Evolutionary conservation across 805 yeast species (phyloP).

Genomic region (Yamadazyma philogaea): DNA sequence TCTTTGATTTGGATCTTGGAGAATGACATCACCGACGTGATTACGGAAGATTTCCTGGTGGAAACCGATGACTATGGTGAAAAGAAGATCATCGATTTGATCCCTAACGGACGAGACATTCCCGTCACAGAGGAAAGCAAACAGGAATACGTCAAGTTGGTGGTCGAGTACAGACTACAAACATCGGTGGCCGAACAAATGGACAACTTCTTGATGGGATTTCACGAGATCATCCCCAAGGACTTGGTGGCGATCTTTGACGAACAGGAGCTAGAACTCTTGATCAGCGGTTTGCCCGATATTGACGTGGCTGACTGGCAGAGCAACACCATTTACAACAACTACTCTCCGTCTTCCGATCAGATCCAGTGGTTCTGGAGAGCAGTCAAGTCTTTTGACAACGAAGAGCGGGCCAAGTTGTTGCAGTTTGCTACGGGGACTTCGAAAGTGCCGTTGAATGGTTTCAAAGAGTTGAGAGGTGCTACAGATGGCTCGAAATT

Average conservation of each 20-base stretch:
- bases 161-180: conserved; percentile 83
- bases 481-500: conserved; percentile 83
- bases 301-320: conserved; percentile 97
- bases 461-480: conserved; percentile 87
- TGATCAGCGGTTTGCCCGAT: conserved; percentile 93
- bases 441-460: conserved; percentile 90
- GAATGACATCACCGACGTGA: conserved; percentile 92
- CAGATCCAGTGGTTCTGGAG: conserved; percentile 98
- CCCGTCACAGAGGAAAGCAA: conserved; percentile 90
- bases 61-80: conserved; percentile 94
- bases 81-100: conserved; percentile 75
- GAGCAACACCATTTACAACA: conserved; percentile 73
- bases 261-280: conserved; percentile 90
- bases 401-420: conserved; percentile 89
- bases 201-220: conserved; percentile 80
- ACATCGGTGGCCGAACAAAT: conserved; percentile 84
- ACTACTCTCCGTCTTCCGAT: conserved; percentile 76
- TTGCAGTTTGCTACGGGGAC: conserved; percentile 97
- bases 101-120: conserved; percentile 77
- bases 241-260: conserved; percentile 84
- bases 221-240: conserved; percentile 84
- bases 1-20: conserved; percentile 94
- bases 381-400: conserved; percentile 90
- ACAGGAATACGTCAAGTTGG: conserved; percentile 77
- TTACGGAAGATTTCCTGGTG: conserved; percentile 90